Conservation (phyloP, 1,284 basidiomycete genomes). For the Boletus nobilissimus region DNA sequence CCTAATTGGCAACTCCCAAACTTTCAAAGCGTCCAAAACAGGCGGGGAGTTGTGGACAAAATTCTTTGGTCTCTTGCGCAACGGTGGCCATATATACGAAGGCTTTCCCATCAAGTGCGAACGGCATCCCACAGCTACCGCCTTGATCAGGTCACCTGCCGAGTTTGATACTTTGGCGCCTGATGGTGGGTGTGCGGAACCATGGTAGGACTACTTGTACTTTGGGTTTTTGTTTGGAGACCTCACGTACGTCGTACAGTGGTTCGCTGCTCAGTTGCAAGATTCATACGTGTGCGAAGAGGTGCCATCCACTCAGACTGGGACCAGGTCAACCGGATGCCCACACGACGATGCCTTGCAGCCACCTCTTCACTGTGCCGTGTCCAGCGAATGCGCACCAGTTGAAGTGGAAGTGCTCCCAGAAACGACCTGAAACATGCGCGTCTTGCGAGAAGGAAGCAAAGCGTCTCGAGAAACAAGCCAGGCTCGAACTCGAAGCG, state of each 20-base stretch:
- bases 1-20: constrained; percentile 70
- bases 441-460: constrained; percentile 45
- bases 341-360: constrained; percentile 59
- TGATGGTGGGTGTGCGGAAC: constrained; percentile 66
- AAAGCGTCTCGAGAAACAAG: constrained; percentile 44
- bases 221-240: neutral
- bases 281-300: constrained; percentile 60
- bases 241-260: constrained; percentile 43
- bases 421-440: constrained; percentile 45
- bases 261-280: constrained; percentile 56
- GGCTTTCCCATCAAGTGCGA: constrained; percentile 69
- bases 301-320: constrained; percentile 55
- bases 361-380: constrained; percentile 45
- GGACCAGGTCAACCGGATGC: constrained; percentile 50
- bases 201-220: constrained; percentile 56
- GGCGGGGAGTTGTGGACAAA: constrained; percentile 61
- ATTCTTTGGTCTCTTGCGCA: constrained; percentile 57
- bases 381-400: constrained; percentile 24
- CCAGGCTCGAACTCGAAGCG: constrained; percentile 41
- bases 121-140: constrained; percentile 53
- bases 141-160: constrained; percentile 36
- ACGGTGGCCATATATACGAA: constrained; percentile 58
- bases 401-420: constrained; percentile 48
- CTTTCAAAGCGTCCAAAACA: constrained; percentile 62
- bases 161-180: constrained; percentile 64